Evolutionary conservation across 768 basidiomycete genomes (phyloP).

Genomic region (Cystobasidium onofrii): DNA sequence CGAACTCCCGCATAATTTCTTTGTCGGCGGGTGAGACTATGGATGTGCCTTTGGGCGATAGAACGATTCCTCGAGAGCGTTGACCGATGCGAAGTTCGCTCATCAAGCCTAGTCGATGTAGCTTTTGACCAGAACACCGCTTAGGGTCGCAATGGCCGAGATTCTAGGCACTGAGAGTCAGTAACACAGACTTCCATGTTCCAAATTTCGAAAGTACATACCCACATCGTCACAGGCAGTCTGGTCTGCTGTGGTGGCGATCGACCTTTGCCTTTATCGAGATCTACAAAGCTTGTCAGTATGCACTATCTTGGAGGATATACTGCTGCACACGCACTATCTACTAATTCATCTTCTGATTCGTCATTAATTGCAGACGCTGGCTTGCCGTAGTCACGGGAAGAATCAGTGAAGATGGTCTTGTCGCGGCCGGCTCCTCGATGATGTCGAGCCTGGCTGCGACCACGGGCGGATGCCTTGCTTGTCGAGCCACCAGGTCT

Average conservation of each 20-base stretch:
- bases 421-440: constrained; percentile 26
- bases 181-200: neutral
- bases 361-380: constrained; percentile 56
- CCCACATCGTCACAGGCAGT: constrained; percentile 96
- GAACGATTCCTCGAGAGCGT: constrained; percentile 80
- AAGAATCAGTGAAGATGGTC: constrained; percentile 26
- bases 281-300: constrained; percentile 1
- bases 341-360: constrained; percentile 47
- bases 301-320: neutral
- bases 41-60: constrained; percentile 83
- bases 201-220: constrained; percentile 48
- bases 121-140: constrained; percentile 77
- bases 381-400: constrained; percentile 50
- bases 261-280: constrained; percentile 6
- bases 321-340: constrained; percentile 45
- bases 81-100: constrained; percentile 72
- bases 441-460: constrained; percentile 15
- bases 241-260: constrained; percentile 17
- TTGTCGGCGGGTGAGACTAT: constrained; percentile 74
- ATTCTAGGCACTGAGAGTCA: constrained; percentile 55
- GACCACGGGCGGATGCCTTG: neutral
- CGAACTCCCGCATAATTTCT: constrained; percentile 62
- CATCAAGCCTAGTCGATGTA: constrained; percentile 74
- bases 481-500: neutral
- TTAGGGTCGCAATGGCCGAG: constrained; percentile 96